Percentiles rank a stretch among this genome's conserved stretches.
Conservation (phyloP, 345 rosid species). For the Lenwebbia sp. region DNA sequence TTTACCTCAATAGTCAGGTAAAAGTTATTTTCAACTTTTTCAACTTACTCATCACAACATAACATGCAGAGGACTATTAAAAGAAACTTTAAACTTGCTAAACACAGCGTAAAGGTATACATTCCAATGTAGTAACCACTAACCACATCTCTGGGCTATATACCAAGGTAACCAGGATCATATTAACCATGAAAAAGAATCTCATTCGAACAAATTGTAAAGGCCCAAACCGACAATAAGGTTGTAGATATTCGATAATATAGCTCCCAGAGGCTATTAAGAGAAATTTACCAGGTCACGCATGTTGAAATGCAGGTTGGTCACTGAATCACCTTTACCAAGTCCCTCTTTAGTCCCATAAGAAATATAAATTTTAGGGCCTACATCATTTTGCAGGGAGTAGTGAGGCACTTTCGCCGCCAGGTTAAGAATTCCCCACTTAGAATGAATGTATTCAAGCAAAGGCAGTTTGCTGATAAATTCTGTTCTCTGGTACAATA, state of each 20-base stretch:
- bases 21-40: conserved; percentile 1
- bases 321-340: conserved; percentile 52
- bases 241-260: not conserved
- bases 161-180: not conserved
- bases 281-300: conserved; percentile 51
- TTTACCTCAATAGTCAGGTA: not conserved
- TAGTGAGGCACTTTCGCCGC: conserved; percentile 96
- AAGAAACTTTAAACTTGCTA: not conserved
- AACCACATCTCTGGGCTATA: not conserved
- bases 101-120: not conserved
- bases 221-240: not conserved
- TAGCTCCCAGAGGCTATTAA: not conserved
- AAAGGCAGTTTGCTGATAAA: conserved; percentile 83
- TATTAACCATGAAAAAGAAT: not conserved
- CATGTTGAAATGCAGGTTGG: conserved; percentile 67
- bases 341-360: conserved; percentile 57
- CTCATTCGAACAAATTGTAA: not conserved
- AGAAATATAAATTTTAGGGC: conserved; percentile 79
- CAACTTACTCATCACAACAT: not conserved
- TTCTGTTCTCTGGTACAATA: conserved; percentile 80
- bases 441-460: conserved; percentile 88
- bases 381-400: conserved; percentile 87
- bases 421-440: conserved; percentile 87
- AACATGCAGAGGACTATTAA: not conserved
- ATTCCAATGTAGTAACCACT: not conserved